These are phyloP conservation scores for Umbelopsis sp. DNA, from an alignment of 192 early-diverging fungal genomes.

Conservation along the genomic window DNA sequence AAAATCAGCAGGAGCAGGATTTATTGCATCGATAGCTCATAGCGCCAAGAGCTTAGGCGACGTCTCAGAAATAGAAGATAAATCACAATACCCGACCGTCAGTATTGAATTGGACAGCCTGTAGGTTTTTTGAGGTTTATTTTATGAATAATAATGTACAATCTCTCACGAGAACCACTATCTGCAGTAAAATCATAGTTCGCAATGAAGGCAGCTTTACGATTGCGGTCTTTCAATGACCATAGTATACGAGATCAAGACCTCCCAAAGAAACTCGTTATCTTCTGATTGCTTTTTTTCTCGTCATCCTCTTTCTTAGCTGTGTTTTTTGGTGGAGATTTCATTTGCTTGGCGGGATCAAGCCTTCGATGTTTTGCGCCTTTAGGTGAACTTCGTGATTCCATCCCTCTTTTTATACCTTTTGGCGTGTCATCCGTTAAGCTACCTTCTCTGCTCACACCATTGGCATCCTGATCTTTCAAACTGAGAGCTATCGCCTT, in stretches of 20 bases:
- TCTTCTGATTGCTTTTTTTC: conserved; percentile 1
- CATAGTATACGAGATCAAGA: background rate
- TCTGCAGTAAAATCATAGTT: conserved; percentile 28
- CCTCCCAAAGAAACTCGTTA: conserved; percentile 13
- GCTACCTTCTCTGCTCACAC: too few relatives aligned
- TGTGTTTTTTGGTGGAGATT: background rate
- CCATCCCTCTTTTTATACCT: conserved; percentile 1
- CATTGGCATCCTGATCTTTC: background rate
- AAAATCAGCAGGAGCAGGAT: conserved; percentile 25
- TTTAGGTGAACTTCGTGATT: background rate
- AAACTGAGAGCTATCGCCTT: conserved; percentile 31
- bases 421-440: too few relatives aligned
- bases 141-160: background rate
- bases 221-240: conserved; percentile 28
- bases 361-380: background rate
- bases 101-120: conserved; percentile 32
- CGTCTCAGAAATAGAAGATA: conserved; percentile 19
- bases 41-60: conserved; percentile 17
- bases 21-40: conserved; percentile 29
- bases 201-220: conserved; percentile 37
- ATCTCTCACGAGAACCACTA: background rate
- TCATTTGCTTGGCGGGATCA: conserved; percentile 18
- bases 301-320: background rate
- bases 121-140: conserved; percentile 3
- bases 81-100: conserved; percentile 30